phyloP scores from a whole-genome alignment of 371 early-diverging fungal genomes.

The Mucor piriformis region DNA sequence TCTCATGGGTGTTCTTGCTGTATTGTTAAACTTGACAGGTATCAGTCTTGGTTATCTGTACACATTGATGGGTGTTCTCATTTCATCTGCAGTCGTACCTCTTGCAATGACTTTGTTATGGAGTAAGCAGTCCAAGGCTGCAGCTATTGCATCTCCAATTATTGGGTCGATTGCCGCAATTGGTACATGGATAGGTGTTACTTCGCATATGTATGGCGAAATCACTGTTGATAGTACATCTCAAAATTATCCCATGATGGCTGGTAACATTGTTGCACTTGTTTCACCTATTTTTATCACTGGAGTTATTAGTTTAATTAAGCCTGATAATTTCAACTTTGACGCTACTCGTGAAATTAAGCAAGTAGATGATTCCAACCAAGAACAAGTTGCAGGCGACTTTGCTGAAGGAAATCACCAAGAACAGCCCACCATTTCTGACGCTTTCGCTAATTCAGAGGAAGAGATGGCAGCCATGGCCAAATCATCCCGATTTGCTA shows the following conservation, averaged over 20 bases:
- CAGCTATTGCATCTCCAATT: slow-evolving; percentile 59
- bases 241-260: slow-evolving; percentile 71
- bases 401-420: slow-evolving; percentile 21
- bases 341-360: slow-evolving; percentile 52
- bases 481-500: slow-evolving; percentile 38
- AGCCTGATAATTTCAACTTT: slow-evolving; percentile 68
- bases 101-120: slow-evolving; percentile 66
- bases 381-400: slow-evolving; percentile 20
- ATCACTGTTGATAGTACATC: slow-evolving; percentile 60
- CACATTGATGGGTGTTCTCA: slow-evolving; percentile 67
- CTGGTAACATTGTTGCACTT: slow-evolving; percentile 63
- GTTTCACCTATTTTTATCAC: slow-evolving; percentile 32
- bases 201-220: slow-evolving; percentile 54
- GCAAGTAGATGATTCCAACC: slow-evolving; percentile 48
- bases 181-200: slow-evolving; percentile 64
- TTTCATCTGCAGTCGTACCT: slow-evolving; percentile 68
- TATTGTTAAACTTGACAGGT: slow-evolving; percentile 61
- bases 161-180: slow-evolving; percentile 58
- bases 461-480: slow-evolving; percentile 29
- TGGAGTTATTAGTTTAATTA: slow-evolving; percentile 35
- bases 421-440: not conserved
- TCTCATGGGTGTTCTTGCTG: slow-evolving; percentile 68
- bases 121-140: slow-evolving; percentile 61
- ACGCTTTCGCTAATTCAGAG: not conserved
- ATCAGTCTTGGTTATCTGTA: slow-evolving; percentile 70